Evolutionary conservation across 176 grass and related monocot species (phyloP).

Genomic region (Cenchrus purpureus): DNA sequence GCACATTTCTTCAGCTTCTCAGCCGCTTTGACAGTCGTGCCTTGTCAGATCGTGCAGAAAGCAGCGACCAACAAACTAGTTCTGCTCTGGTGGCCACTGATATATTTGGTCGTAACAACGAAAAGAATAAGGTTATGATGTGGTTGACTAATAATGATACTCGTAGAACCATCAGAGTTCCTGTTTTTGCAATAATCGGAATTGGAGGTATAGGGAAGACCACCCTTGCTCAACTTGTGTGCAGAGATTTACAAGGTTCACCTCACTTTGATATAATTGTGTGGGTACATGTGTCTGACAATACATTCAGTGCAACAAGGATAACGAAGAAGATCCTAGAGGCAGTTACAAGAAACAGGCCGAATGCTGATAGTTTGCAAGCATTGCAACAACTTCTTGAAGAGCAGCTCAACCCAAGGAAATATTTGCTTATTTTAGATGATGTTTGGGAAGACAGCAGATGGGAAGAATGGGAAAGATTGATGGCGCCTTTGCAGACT

Average conservation of each 20-base stretch:
- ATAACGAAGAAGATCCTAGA: slow-evolving; percentile 45
- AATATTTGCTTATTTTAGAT: slow-evolving; percentile 51
- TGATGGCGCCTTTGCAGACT: slow-evolving; percentile 39
- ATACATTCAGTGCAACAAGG: slow-evolving; percentile 9
- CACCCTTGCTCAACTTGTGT: slow-evolving; percentile 45
- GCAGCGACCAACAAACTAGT: neutral
- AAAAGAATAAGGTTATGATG: slow-evolving; percentile 31
- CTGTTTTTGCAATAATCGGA: slow-evolving; percentile 32
- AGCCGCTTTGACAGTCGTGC: neutral
- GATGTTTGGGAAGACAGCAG: slow-evolving; percentile 49
- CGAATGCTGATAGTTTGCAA: slow-evolving; percentile 19
- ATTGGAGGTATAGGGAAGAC: slow-evolving; percentile 34
- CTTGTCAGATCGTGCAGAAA: neutral
- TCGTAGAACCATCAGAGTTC: neutral
- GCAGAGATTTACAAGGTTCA: neutral
- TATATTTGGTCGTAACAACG: slow-evolving; percentile 38
- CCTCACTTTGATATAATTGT: neutral
- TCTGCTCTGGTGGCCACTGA: slow-evolving; percentile 3
- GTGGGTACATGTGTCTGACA: slow-evolving; percentile 41
- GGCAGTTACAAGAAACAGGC: slow-evolving; percentile 1
- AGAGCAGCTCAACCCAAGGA: neutral
- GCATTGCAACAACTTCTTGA: slow-evolving; percentile 20
- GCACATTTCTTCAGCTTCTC: slow-evolving; percentile 19
- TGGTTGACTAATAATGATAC: neutral
- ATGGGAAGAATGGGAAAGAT: slow-evolving; percentile 17